Evolutionary conservation across 1,139 yeast species (phyloP), one percentile per base, ranked within the genome.

Genomic region (Saccharomyces hybrid): DNA sequence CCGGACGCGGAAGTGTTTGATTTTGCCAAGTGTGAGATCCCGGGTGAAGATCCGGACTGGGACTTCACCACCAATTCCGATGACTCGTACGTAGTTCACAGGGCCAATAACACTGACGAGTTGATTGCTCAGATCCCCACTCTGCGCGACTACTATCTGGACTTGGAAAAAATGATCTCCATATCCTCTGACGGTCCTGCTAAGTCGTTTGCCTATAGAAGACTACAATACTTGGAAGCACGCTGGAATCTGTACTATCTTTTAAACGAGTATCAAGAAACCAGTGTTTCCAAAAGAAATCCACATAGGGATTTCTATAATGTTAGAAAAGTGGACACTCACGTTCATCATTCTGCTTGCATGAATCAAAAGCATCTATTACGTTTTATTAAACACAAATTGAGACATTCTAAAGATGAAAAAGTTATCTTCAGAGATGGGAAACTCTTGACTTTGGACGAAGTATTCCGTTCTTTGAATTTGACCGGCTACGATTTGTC

Each of bases 261-360:
- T 60, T 76, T 91, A 61, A 91, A 93, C 68, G 98, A 93, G 67
- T 91, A 88, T 69, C 96, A 89, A 67, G 99, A 95, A 70, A 86
- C 85, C 14, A 84, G 93, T 26, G 95, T 88, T 60, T 85, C 96
- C 59, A 86, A 84, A 63, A 76, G 80, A 57, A 84, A 88, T 59
- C 97, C 97, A 3, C 99, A 93, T 70, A 83, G 99, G 70, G 99
- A 95, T 72, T 95, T 95, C 67, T 95, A 95, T 74, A 95, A 95
- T 67, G 99, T 95, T 51, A 83, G 99, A 76, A 95, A 95, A 70
- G 99, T 95, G 48, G 99, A 95, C 68, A 95, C 99, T 13, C 99
- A 95, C 77, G 96, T 95, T 66, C 99, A 95, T 71, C 99, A 95
- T 71, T 88, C 97, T 13, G 99, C 99, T 7, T 91, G 97, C 71